Evolutionary conservation across 331 rosid species (phyloP).

Genomic region (Dryas integrifolia): DNA sequence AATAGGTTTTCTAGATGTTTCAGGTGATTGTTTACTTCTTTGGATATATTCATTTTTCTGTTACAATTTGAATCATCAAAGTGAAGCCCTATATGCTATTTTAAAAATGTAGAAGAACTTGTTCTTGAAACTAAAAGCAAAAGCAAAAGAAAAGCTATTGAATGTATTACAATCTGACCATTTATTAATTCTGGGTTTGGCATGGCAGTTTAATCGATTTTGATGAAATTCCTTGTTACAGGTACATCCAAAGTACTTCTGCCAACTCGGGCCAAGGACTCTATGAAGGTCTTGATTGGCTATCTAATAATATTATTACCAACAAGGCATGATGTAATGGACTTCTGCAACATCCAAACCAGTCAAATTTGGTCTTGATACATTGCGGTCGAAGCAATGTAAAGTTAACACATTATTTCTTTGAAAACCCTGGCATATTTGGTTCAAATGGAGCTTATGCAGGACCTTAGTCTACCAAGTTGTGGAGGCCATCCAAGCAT

Average conservation of each 20-base stretch:
- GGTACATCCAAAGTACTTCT: slow-evolving; percentile 38
- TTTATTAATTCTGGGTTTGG: background rate
- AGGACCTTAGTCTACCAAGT: background rate
- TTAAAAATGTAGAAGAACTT: background rate
- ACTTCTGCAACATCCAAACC: background rate
- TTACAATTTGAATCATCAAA: too few relatives aligned
- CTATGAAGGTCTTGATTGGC: slow-evolving; percentile 46
- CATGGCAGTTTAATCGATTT: background rate
- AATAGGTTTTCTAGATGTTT: too few relatives aligned
- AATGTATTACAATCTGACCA: background rate
- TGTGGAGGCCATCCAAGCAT: background rate
- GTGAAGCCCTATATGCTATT: too few relatives aligned
- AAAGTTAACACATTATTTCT: background rate
- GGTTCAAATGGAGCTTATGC: background rate
- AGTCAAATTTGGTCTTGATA: background rate
- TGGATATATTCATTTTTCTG: too few relatives aligned
- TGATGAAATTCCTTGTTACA: slow-evolving; percentile 1
- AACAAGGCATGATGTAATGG: background rate
- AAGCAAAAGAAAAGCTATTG: background rate
- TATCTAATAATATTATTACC: slow-evolving; percentile 16
- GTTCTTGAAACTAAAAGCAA: background rate
- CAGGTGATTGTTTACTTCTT: too few relatives aligned
- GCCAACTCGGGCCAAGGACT: slow-evolving; percentile 43
- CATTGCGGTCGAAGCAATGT: background rate
- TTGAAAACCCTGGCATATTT: background rate